These are phyloP conservation scores for Penicillium ucsense DNA, from an alignment of 495 filamentous ascomycete species.

Conservation along the genomic window DNA sequence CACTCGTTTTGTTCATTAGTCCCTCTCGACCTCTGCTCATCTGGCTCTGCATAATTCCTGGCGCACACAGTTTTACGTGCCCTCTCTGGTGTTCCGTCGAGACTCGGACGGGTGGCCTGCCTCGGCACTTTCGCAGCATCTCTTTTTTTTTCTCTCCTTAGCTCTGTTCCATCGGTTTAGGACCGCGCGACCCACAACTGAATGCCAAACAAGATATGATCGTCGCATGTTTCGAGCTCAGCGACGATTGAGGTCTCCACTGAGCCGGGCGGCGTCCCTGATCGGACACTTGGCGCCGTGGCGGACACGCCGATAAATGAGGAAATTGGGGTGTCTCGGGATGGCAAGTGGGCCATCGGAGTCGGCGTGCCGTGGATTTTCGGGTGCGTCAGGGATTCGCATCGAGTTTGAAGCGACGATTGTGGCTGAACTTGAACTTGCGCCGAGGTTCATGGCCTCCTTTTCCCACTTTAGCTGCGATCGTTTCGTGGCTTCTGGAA, in stretches of 20 bases:
- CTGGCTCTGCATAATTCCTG: too few relatives aligned
- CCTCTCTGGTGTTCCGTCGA: too few relatives aligned
- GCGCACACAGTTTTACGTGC: too few relatives aligned
- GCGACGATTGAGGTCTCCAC: not conserved
- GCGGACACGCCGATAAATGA: not conserved
- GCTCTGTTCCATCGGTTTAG: not conserved
- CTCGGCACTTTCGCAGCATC: constrained; percentile 9
- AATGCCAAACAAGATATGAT: constrained; percentile 4
- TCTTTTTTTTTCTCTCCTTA: too few relatives aligned
- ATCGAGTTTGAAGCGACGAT: not conserved
- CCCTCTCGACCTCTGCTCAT: too few relatives aligned
- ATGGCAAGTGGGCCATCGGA: constrained; percentile 3
- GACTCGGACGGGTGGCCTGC: constrained; percentile 2
- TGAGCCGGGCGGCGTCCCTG: not conserved
- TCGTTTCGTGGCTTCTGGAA: too few relatives aligned
- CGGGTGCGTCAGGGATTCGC: not conserved
- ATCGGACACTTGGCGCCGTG: not conserved
- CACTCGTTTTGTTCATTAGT: too few relatives aligned
- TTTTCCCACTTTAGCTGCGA: too few relatives aligned
- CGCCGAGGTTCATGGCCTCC: not conserved
- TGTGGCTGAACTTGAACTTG: not conserved
- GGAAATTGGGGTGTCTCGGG: not conserved
- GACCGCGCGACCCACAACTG: constrained; percentile 1
- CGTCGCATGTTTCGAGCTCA: not conserved
- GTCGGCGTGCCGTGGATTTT: constrained; percentile 4